A percentile compares a stretch with the other conserved stretches of the same genome.
Conservation (phyloP, 2,329 filamentous ascomycete species). For the Neurospora sp. region DNA sequence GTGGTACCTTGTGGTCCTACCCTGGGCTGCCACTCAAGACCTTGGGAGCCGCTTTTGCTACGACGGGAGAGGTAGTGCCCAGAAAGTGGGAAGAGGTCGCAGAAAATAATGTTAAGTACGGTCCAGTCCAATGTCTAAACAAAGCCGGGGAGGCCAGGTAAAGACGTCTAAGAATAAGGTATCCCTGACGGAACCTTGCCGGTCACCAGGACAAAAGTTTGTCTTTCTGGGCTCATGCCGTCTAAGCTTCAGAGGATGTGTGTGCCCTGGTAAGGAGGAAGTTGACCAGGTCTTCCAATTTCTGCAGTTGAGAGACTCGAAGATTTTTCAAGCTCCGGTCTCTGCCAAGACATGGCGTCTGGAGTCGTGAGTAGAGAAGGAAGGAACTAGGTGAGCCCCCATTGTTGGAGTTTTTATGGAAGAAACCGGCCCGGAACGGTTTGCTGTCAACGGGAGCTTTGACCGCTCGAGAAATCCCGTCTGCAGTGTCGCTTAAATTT, state of each 20-base stretch:
- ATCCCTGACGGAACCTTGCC: background rate
- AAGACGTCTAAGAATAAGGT: background rate
- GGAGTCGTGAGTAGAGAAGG: background rate
- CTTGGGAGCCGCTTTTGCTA: background rate
- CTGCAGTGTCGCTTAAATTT: background rate
- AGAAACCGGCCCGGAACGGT: background rate
- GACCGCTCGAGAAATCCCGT: background rate
- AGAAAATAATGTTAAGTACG: background rate
- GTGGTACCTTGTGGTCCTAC: background rate
- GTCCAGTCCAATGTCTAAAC: background rate
- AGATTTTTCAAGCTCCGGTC: background rate
- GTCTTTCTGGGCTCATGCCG: background rate
- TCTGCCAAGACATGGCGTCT: background rate
- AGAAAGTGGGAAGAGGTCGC: background rate
- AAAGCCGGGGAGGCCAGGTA: background rate
- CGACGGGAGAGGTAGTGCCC: background rate
- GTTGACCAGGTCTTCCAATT: background rate
- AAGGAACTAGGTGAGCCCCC: background rate
- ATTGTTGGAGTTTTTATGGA: background rate
- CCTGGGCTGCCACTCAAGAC: background rate
- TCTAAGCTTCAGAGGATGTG: background rate
- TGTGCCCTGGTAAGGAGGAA: background rate
- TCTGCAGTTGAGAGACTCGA: too few relatives aligned
- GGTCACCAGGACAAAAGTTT: background rate
- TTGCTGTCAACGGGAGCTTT: background rate